Evolutionary conservation across 306 rosid genomes (phyloP).

Genomic region (Glycine soja): DNA sequence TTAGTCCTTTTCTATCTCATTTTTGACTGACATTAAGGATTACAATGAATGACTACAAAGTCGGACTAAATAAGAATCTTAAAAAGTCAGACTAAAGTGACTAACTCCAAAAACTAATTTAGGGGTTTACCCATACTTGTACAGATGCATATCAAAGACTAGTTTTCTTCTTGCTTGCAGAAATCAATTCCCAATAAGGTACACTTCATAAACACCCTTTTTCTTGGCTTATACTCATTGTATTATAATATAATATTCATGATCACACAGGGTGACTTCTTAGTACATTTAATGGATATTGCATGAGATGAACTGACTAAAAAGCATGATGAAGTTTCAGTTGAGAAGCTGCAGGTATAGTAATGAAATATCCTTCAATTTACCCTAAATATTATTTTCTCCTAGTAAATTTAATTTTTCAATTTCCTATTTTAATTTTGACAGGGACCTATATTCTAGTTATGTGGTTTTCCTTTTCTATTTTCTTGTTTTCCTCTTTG

Average conservation of each 20-base stretch:
- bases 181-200: constrained; percentile 29
- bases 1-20: background rate
- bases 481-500: background rate
- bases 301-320: constrained; percentile 88
- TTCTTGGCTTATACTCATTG: background rate
- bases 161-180: constrained; percentile 30
- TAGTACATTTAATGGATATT: constrained; percentile 98
- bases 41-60: background rate
- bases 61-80: background rate
- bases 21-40: background rate
- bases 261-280: constrained; percentile 88
- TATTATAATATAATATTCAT: constrained; percentile 21
- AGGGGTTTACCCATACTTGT: background rate
- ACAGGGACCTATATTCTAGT: constrained; percentile 39
- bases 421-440: constrained; percentile 20
- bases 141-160: constrained; percentile 16
- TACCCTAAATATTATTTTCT: background rate
- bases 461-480: constrained; percentile 28
- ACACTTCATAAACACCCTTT: constrained; percentile 27
- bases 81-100: background rate
- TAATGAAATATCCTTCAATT: constrained; percentile 44
- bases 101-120: background rate
- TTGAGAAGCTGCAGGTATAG: constrained; percentile 94
- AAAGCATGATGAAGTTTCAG: constrained; percentile 94
- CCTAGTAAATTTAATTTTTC: constrained; percentile 24